A percentile compares a stretch with the other conserved stretches of the same genome.
phyloP scores from a whole-genome alignment of 2,329 filamentous ascomycete species.

The Ceratocystis diversiconidia region DNA sequence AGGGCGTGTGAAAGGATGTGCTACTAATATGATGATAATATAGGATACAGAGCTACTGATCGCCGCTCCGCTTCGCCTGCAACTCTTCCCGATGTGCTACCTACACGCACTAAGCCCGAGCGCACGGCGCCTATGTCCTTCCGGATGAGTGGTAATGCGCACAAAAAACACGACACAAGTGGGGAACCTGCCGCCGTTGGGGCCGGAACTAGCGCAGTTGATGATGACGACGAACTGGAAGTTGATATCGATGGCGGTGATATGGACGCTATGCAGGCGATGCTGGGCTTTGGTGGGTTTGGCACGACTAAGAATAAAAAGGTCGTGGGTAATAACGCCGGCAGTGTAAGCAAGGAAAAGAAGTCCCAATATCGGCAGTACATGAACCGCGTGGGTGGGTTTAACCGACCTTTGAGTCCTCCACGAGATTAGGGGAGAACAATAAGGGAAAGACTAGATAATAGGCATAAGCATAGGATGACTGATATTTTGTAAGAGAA shows the following conservation, averaged over 20 bases:
- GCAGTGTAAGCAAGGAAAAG: slow-evolving; percentile 78
- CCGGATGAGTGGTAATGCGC: slow-evolving; percentile 21
- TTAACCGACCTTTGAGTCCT: slow-evolving; percentile 63
- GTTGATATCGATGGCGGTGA: slow-evolving; percentile 49
- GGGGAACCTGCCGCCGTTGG: slow-evolving; percentile 13
- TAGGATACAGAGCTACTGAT: slow-evolving; percentile 19
- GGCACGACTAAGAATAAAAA: slow-evolving; percentile 79
- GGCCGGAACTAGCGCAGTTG: slow-evolving; percentile 21
- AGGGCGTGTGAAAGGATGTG: too few relatives aligned
- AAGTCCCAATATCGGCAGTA: slow-evolving; percentile 93
- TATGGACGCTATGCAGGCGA: slow-evolving; percentile 58
- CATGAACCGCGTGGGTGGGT: slow-evolving; percentile 75
- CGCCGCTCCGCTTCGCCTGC: slow-evolving; percentile 28
- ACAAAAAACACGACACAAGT: slow-evolving; percentile 18
- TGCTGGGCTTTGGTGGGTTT: slow-evolving; percentile 86
- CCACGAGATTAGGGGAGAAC: slow-evolving; percentile 21
- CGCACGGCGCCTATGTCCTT: slow-evolving; percentile 25
- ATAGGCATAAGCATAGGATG: background rate
- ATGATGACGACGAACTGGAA: slow-evolving; percentile 34
- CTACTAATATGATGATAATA: too few relatives aligned
- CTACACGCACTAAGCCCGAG: slow-evolving; percentile 26
- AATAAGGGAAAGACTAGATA: too few relatives aligned
- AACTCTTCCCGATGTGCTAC: slow-evolving; percentile 22
- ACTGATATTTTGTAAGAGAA: background rate
- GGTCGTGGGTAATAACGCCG: slow-evolving; percentile 73